Evolutionary conservation across 129 eudicot species (phyloP).

Genomic region (Flaveria robusta): DNA sequence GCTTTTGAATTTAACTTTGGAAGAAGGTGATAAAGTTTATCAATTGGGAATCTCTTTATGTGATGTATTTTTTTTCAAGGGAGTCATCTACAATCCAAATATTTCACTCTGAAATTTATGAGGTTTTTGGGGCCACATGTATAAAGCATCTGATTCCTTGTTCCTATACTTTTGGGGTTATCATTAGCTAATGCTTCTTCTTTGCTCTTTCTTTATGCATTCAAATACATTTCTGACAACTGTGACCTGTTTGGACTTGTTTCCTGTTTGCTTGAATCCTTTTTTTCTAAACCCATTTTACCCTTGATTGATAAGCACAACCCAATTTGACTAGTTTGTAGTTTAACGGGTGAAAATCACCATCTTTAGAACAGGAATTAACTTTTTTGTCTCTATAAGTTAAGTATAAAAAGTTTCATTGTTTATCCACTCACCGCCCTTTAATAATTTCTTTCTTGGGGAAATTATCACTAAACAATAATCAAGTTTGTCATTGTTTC

Average conservation of each 20-base stretch:
- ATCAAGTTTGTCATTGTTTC: not conserved
- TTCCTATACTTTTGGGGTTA: conserved; percentile 32
- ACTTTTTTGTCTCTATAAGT: not conserved
- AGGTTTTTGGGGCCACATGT: conserved; percentile 35
- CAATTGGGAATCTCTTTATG: conserved; percentile 33
- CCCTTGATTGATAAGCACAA: not conserved
- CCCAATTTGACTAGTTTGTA: not conserved
- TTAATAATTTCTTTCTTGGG: not conserved
- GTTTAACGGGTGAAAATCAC: too few species aligned
- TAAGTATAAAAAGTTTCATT: not conserved
- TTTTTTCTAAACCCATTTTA: not conserved
- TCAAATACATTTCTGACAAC: conserved; percentile 6
- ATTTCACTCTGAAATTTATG: conserved; percentile 24
- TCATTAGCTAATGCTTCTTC: conserved; percentile 21
- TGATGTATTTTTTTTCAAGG: conserved; percentile 28
- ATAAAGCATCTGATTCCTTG: conserved; percentile 35
- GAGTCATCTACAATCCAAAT: conserved; percentile 37
- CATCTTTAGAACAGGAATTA: too few species aligned
- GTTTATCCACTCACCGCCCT: not conserved
- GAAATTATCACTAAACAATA: not conserved
- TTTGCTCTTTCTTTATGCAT: conserved; percentile 10
- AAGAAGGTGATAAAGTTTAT: conserved; percentile 29
- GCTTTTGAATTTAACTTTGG: conserved; percentile 25
- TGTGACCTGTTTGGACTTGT: not conserved
- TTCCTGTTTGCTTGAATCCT: not conserved